A percentile compares a stretch with the other conserved stretches of the same genome.
phyloP scores from a whole-genome alignment of 2,329 filamentous ascomycete genomes.

The Leptosphaerulina australis region DNA sequence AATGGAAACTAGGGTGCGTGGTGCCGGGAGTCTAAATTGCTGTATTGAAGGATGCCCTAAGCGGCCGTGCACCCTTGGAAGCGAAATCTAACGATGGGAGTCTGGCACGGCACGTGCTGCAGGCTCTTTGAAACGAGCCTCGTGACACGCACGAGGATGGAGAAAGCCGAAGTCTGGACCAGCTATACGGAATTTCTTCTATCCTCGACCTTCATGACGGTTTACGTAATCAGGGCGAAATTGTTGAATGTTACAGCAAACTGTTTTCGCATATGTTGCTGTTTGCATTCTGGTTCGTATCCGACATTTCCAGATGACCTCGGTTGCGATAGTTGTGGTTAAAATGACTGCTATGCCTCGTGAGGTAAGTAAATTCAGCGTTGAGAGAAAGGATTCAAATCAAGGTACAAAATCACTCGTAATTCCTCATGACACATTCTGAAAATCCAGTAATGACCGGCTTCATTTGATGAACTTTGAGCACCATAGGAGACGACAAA shows the following conservation, averaged over 20 bases:
- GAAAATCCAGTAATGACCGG: not conserved
- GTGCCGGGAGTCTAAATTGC: not conserved
- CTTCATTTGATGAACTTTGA: not conserved
- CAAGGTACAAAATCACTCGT: slow-evolving; percentile 8
- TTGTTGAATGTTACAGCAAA: too few relatives aligned
- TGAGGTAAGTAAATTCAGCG: too few relatives aligned
- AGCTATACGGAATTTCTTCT: slow-evolving; percentile 4
- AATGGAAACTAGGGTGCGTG: not conserved
- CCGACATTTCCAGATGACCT: too few relatives aligned
- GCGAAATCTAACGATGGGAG: slow-evolving; percentile 2
- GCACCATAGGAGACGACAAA: slow-evolving; percentile 1
- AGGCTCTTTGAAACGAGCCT: not conserved
- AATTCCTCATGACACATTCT: slow-evolving; percentile 1
- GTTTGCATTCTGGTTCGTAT: too few relatives aligned
- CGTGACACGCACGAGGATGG: slow-evolving; percentile 4
- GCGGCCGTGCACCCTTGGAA: not conserved
- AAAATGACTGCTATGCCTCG: too few relatives aligned
- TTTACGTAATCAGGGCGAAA: too few relatives aligned
- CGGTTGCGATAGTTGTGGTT: too few relatives aligned
- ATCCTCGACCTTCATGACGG: not conserved
- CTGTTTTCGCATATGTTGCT: too few relatives aligned
- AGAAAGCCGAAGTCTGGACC: not conserved
- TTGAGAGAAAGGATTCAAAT: too few relatives aligned
- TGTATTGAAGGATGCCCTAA: not conserved
- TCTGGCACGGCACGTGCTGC: slow-evolving; percentile 13